phyloP scores from a whole-genome alignment of 78 protist genomes.

The Dictyostelium capitatum region DNA sequence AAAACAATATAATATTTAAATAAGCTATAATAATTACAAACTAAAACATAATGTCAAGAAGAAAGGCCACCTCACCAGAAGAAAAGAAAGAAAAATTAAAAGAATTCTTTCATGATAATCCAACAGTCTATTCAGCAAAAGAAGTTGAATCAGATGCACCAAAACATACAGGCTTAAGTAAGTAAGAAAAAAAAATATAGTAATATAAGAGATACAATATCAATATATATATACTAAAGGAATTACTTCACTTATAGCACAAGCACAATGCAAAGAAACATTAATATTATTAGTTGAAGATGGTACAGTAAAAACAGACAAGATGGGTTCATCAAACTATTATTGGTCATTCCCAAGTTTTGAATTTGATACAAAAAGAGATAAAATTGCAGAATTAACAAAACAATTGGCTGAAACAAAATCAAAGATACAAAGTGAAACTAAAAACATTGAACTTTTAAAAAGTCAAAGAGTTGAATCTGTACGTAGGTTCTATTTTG shows the following conservation, averaged over 20 bases:
- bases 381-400: constrained; percentile 1
- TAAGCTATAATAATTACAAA: no score
- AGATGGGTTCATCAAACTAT: constrained; percentile 41
- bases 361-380: constrained; percentile 30
- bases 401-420: constrained; percentile 8
- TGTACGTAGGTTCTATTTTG: not conserved
- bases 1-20: no score
- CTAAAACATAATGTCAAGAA: constrained; percentile 58
- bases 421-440: constrained; percentile 26
- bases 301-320: constrained; percentile 64
- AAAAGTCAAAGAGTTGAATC: constrained; percentile 27
- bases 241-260: no score
- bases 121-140: constrained; percentile 40
- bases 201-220: not conserved
- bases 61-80: constrained; percentile 46
- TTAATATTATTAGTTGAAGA: constrained; percentile 30
- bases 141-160: constrained; percentile 29
- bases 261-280: constrained; percentile 32
- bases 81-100: constrained; percentile 55
- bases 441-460: constrained; percentile 8
- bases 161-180: constrained; percentile 40
- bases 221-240: no score
- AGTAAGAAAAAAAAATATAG: not conserved
- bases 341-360: constrained; percentile 67
- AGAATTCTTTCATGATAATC: constrained; percentile 49